Percentiles rank a stretch among this genome's conserved stretches.
Conservation (phyloP, 2,329 filamentous ascomycete species). For the Fusarium fracticaudum region DNA sequence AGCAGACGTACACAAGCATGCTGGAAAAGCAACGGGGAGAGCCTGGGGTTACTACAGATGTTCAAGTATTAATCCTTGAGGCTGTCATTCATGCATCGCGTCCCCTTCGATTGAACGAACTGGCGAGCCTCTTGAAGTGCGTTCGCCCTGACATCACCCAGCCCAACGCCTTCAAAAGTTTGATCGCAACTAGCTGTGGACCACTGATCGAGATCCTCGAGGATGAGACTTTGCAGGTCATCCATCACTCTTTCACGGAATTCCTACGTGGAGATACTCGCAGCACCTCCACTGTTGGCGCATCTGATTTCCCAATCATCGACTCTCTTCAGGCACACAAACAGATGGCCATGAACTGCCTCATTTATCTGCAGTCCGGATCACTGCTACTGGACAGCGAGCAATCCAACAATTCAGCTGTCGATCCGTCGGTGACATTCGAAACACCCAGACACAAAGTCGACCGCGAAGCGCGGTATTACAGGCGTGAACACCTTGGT, state of each 20-base stretch:
- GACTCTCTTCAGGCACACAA: conserved; percentile 29
- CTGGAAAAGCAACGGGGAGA: conserved; percentile 48
- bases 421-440: conserved; percentile 2
- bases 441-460: background rate
- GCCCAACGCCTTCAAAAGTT: conserved; percentile 43
- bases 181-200: conserved; percentile 51
- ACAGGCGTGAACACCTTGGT: background rate
- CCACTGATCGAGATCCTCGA: conserved; percentile 55
- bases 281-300: background rate
- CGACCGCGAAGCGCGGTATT: background rate
- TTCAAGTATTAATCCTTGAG: conserved; percentile 50
- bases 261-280: conserved; percentile 49
- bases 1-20: conserved; percentile 47
- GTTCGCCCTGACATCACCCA: conserved; percentile 28
- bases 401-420: background rate
- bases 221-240: conserved; percentile 55
- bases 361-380: conserved; percentile 31
- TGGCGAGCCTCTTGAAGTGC: conserved; percentile 42
- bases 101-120: conserved; percentile 52
- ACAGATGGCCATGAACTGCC: conserved; percentile 25
- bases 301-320: conserved; percentile 26
- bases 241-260: conserved; percentile 61
- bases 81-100: conserved; percentile 52
- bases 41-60: conserved; percentile 39
- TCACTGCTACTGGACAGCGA: conserved; percentile 22